Base-by-base conservation (phyloP, 2,329 filamentous ascomycete species). In the Penicillium sp. region DNA sequence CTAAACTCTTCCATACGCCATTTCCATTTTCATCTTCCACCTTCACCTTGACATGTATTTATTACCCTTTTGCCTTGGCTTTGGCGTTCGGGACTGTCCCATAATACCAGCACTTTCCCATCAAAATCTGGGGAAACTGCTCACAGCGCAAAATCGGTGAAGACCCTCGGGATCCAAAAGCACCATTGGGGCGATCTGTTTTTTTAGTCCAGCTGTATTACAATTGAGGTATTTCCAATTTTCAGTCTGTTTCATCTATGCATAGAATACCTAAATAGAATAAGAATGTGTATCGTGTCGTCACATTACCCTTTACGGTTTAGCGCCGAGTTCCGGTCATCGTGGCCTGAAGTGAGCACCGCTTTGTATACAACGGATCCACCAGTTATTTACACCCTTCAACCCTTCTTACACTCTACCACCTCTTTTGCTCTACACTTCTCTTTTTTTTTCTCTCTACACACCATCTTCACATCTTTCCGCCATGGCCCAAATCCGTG, bases 401-500 rank as follows among this genome's bases (percentile, higher is more conserved):
- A 16, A 44, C 35, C 49, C 50, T 55, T 44, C 54, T 48, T 55
- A 16, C 31, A 48, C 45, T 26, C 33, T 52, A 54, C 59, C 58
- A 53, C 53, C n/a, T 13, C 11, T 14, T 21, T 23, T 23, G 11
- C 14, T 21, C 50, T 50, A 45, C 23, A 57, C 56, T 57, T 54
- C 52, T 50, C 39, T 52, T 29, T 39, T 45, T 26, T 42, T 49
- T 44, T 49, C n/a, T 45, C 44, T 57, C 48, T 58, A 54, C 49
- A 59, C 48, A 49, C 31, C 53, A 35, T 52, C 49, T 21, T 35
- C 29, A 26, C 49, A 52, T 14, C 21, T 50, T 29, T 56, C 61
- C 68, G 67, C 64, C 65, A 81, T 81, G 79, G 76, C 79, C 64
- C 79, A 81, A 69, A 81, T 81, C 65, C 81, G 88, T 78, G 86